A percentile compares a stretch with the other conserved stretches of the same genome.
phyloP scores from a whole-genome alignment of 108 stramenopile species.

The Skeletonema potamos region DNA sequence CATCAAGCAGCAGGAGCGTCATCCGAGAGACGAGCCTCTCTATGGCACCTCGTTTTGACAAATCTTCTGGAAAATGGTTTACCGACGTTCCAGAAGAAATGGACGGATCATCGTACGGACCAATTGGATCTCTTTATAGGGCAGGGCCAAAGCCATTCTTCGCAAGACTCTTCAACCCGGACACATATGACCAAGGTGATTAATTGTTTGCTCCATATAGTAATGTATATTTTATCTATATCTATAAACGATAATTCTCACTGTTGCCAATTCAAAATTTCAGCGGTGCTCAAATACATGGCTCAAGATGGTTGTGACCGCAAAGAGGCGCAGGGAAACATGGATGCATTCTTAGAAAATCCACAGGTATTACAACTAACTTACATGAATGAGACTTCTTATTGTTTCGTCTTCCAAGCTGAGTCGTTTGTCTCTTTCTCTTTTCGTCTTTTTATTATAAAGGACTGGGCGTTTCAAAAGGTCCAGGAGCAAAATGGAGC shows the following conservation, averaged over 20 bases:
- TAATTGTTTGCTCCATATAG: not conserved
- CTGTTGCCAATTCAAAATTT: not conserved
- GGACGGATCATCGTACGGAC: conserved; percentile 53
- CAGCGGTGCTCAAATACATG: conserved; percentile 64
- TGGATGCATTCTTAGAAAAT: conserved; percentile 68
- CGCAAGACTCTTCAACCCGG: conserved; percentile 39
- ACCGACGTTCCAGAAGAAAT: conserved; percentile 44
- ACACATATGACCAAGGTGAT: conserved; percentile 53
- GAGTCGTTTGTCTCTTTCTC: too few species aligned
- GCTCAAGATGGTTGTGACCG: conserved; percentile 46
- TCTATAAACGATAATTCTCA: not conserved
- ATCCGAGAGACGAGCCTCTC: not conserved
- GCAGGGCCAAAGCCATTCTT: conserved; percentile 64
- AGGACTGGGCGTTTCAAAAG: conserved; percentile 44
- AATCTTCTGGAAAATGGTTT: conserved; percentile 24
- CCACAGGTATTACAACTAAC: too few species aligned
- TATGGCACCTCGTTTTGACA: conserved; percentile 6
- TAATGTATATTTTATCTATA: not conserved
- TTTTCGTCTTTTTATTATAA: too few species aligned
- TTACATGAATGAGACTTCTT: too few species aligned
- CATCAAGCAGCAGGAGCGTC: not conserved
- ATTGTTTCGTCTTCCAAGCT: too few species aligned
- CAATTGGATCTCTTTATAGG: conserved; percentile 48
- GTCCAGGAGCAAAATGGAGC: conserved; percentile 37
- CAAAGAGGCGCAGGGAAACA: conserved; percentile 60